Evolutionary conservation across 1,139 yeast genomes (phyloP), one percentile per base, ranked within the genome.

Genomic region (Sugiyamaella grinbergsii): DNA sequence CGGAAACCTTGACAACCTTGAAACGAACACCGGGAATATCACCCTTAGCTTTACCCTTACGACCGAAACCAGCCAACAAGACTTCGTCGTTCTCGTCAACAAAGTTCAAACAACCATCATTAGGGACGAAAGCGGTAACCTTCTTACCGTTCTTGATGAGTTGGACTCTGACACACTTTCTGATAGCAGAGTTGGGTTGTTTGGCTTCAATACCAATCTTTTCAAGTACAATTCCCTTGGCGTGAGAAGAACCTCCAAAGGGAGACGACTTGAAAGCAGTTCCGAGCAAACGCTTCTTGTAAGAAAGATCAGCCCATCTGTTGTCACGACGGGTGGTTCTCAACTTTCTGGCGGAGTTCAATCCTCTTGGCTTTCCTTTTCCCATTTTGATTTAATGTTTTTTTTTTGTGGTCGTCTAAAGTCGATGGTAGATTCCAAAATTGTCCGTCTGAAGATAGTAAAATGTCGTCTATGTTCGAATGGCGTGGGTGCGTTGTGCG

Each of bases 1-100:
- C 98, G 70, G 98, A 89, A 70, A 94, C 99, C 85, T 94, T 94
- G 77, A 94, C 98, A 76, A 93, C 98, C 89, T 93, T 93, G 89
- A 93, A 93, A 86, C 98, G 91, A 76, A 93, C 98, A 88, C 98
- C 98, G 79, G 98, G 98, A 75, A 93, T 91, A 90, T 93, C 98
- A 85, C 99, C 98, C 96, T 94, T 94, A 77, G 99, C 98, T 86
- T 93, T 93, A 83, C 99, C 99, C 86, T 96, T 93, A 83, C 98
- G 90, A 88, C 99, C 99, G 89, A 94, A 94, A 84, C 99, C 99
- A 71, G 99, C 98, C 71, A 93, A 82, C 73, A 93, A 83, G 70
- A 93, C 98, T 80, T 93, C 98, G 81, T 93, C 98, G 83, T 93
- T 93, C 83, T 93, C 98, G 75, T 93, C 98, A 71, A 93, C 97